Conservation (phyloP, 225 moss, liverwort and hornwort genomes). For the Sphagnum tenellum region DNA sequence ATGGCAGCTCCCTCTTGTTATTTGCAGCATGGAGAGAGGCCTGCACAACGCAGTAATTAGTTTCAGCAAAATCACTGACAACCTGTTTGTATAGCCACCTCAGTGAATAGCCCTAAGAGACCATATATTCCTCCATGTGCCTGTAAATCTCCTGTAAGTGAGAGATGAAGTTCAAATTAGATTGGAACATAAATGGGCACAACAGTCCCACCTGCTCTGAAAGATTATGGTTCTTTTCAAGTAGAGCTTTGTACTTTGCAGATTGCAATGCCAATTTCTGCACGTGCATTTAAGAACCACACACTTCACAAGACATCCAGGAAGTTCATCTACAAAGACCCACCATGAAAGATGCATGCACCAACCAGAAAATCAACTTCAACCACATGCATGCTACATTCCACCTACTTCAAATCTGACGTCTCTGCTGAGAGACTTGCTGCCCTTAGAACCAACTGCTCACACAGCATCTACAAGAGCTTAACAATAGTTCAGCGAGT, state of each 20-base stretch:
- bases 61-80: background rate
- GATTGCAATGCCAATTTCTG: slow-evolving; percentile 53
- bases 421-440: slow-evolving; percentile 54
- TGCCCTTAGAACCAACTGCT: slow-evolving; percentile 61
- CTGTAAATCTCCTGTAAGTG: background rate
- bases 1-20: slow-evolving; percentile 10
- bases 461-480: no score
- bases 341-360: background rate
- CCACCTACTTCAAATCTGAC: slow-evolving; percentile 49
- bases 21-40: slow-evolving; percentile 15
- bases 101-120: no score
- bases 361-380: background rate
- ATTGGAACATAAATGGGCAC: background rate
- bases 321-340: background rate
- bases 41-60: background rate
- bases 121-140: no score
- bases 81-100: no score
- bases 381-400: background rate
- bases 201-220: slow-evolving; percentile 49
- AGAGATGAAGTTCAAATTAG: background rate
- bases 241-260: slow-evolving; percentile 26
- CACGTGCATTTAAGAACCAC: background rate
- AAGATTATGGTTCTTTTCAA: slow-evolving; percentile 44
- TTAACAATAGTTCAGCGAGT: no score
- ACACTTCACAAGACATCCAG: no score